phyloP scores from a whole-genome alignment of 345 rosid genomes.

The Fremontodendron californicum region DNA sequence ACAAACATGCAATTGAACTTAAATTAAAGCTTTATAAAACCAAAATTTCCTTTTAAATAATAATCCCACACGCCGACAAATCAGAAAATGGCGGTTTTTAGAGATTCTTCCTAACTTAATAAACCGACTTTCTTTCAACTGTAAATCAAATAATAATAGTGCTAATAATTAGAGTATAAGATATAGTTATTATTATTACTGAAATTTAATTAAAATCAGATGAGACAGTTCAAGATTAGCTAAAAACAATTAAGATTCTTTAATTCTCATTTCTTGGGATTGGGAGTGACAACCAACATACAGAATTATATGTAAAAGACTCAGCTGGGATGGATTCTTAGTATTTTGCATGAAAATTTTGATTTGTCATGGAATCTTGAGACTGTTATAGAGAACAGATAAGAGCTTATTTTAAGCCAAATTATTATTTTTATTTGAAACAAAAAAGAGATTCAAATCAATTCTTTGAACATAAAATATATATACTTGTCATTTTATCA shows the following conservation, averaged over 20 bases:
- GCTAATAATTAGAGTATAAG: constrained; percentile 14
- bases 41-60: background rate
- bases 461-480: background rate
- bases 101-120: constrained; percentile 26
- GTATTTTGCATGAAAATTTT: background rate
- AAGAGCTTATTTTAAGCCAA: background rate
- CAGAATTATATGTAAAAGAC: constrained; percentile 29
- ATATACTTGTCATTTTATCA: background rate
- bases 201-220: background rate
- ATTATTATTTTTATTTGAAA: background rate
- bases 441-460: background rate
- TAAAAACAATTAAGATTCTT: constrained; percentile 29
- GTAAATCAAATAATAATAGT: background rate
- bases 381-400: background rate
- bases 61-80: constrained; percentile 42
- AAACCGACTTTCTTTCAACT: constrained; percentile 36
- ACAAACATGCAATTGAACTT: constrained; percentile 2
- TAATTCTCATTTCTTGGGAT: constrained; percentile 40
- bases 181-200: background rate
- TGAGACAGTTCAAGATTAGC: constrained; percentile 31
- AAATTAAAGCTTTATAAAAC: background rate
- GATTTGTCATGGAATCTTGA: background rate
- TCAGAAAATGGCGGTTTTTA: constrained; percentile 39
- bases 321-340: constrained; percentile 17
- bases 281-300: constrained; percentile 45